These are phyloP conservation scores for Sordaria brevicollis DNA, from an alignment of 495 filamentous ascomycete genomes.

Conservation along the genomic window DNA sequence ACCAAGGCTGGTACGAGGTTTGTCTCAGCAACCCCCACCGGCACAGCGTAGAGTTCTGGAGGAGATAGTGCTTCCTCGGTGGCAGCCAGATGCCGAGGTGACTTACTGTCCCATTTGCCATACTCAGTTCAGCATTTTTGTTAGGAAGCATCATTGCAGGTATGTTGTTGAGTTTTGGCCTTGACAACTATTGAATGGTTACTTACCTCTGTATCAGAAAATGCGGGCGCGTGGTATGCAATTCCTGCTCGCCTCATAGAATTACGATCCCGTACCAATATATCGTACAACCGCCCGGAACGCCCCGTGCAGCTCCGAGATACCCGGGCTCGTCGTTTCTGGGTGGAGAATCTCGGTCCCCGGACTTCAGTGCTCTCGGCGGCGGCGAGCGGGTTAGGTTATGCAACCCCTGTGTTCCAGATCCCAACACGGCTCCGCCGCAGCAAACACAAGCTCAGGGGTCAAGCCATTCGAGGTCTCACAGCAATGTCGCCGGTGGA, in stretches of 20 bases:
- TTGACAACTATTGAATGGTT: background rate
- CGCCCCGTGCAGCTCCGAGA: slow-evolving; percentile 32
- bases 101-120: slow-evolving; percentile 73
- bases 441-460: slow-evolving; percentile 19
- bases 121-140: slow-evolving; percentile 71
- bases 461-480: slow-evolving; percentile 17
- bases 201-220: slow-evolving; percentile 44
- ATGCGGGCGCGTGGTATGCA: slow-evolving; percentile 91
- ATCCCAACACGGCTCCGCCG: slow-evolving; percentile 69
- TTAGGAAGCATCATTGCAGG: slow-evolving; percentile 86
- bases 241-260: slow-evolving; percentile 81
- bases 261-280: slow-evolving; percentile 91
- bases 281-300: slow-evolving; percentile 72
- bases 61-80: slow-evolving; percentile 50
- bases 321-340: slow-evolving; percentile 18
- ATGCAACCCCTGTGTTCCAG: slow-evolving; percentile 90
- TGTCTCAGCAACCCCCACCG: background rate
- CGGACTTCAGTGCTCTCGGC: slow-evolving; percentile 36
- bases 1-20: background rate
- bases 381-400: slow-evolving; percentile 83
- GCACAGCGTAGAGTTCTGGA: background rate
- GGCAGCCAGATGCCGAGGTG: slow-evolving; percentile 80
- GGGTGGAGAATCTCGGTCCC: slow-evolving; percentile 36
- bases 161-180: slow-evolving; percentile 20
- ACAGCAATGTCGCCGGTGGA: slow-evolving; percentile 9